These are phyloP conservation scores for Rhynchosporium agropyri DNA, from an alignment of 2,329 filamentous ascomycete species.

Conservation along the genomic window DNA sequence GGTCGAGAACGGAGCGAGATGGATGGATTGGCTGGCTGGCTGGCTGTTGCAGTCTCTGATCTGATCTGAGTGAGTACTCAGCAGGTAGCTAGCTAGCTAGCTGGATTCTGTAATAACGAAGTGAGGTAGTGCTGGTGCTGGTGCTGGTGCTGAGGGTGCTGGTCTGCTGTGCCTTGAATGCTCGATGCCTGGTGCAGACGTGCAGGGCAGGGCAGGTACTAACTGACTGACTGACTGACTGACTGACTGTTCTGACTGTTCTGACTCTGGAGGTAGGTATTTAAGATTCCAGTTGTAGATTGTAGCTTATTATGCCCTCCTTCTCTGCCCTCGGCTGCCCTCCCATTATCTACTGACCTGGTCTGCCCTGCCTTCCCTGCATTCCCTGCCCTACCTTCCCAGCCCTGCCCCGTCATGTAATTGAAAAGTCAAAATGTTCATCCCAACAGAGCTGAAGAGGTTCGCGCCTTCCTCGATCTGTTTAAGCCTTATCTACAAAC, in stretches of 20 bases:
- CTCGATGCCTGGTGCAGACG: constrained; percentile 2
- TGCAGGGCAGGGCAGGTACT: no score
- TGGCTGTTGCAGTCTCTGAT: no score
- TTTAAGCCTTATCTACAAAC: background rate
- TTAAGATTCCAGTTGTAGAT: no score
- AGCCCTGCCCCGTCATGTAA: background rate
- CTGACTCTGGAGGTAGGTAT: no score
- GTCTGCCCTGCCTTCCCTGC: background rate
- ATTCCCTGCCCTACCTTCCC: background rate
- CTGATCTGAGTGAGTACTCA: no score
- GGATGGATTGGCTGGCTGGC: no score
- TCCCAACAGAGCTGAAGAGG: constrained; percentile 11
- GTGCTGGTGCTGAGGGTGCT: background rate
- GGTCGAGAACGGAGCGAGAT: no score
- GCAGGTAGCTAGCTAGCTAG: no score
- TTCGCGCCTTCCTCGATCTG: constrained; percentile 14
- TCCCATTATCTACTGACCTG: background rate
- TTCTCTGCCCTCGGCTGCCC: background rate
- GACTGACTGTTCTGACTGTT: no score
- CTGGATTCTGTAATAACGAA: background rate
- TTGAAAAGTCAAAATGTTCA: constrained; percentile 1
- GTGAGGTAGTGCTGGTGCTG: background rate
- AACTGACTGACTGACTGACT: no score
- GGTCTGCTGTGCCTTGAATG: constrained; percentile 13
- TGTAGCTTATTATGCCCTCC: no score